phyloP scores from a whole-genome alignment of 139 green algal genomes.

The Ulvella scutata region DNA sequence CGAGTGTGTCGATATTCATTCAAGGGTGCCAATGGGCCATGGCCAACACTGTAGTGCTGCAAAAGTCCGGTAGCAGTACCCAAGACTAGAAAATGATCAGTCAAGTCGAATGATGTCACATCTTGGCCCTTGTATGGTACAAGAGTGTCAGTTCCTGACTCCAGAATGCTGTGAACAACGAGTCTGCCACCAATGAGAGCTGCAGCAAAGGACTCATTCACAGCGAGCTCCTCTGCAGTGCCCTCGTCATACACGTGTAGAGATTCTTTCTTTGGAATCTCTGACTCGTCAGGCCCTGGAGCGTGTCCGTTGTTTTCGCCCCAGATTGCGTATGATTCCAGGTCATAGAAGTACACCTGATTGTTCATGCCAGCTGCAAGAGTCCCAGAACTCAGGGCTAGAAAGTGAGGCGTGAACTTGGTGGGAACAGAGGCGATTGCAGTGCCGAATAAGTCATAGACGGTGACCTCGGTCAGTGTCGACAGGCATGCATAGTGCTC shows the following conservation, averaged over 20 bases:
- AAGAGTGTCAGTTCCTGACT: background rate
- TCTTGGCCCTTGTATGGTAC: background rate
- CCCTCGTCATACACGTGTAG: background rate
- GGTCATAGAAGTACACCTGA: background rate
- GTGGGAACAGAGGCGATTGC: background rate
- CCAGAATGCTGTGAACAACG: background rate
- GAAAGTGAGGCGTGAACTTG: background rate
- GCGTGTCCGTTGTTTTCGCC: no score
- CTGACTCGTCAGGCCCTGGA: no score
- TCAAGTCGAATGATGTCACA: background rate
- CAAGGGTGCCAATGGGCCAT: background rate
- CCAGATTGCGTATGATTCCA: no score
- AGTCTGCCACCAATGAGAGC: background rate
- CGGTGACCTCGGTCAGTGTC: background rate
- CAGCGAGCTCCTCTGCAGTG: background rate
- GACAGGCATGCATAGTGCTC: background rate
- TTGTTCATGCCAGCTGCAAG: background rate
- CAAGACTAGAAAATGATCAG: background rate
- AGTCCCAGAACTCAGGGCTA: background rate
- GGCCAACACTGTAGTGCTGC: conserved; percentile 1
- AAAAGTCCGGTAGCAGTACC: background rate
- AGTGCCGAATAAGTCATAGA: background rate
- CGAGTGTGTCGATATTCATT: background rate
- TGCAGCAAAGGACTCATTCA: background rate
- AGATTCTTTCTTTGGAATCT: no score